These are phyloP conservation scores for Ehretia macrophylla DNA, from an alignment of 257 asterid species.

Conservation along the genomic window DNA sequence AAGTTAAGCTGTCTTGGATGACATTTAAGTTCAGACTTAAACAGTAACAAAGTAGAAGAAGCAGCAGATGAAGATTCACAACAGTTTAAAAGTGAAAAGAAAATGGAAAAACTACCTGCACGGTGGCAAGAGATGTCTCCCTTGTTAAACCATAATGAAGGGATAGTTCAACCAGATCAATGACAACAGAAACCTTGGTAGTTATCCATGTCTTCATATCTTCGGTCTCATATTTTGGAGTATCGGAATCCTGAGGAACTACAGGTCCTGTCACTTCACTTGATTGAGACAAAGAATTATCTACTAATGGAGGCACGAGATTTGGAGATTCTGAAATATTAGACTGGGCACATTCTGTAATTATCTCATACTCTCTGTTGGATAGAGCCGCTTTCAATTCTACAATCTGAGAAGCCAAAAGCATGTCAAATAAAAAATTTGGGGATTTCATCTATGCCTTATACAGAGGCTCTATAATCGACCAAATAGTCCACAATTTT, in stretches of 20 bases:
- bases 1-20: no score
- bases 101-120: conserved; percentile 55
- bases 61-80: conserved; percentile 1
- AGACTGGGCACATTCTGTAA: conserved; percentile 79
- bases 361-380: conserved; percentile 84
- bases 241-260: conserved; percentile 32
- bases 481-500: background rate
- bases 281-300: conserved; percentile 38
- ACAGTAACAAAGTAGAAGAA: background rate
- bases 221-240: conserved; percentile 43
- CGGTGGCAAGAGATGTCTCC: conserved; percentile 87
- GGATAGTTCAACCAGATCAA: conserved; percentile 74
- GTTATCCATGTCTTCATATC: conserved; percentile 47
- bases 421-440: conserved; percentile 6
- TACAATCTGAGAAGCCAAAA: conserved; percentile 53
- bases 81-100: conserved; percentile 3
- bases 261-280: conserved; percentile 40
- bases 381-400: conserved; percentile 93
- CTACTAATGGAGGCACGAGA: conserved; percentile 56
- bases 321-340: conserved; percentile 85
- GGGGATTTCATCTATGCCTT: background rate
- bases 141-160: conserved; percentile 80
- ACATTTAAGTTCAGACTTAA: no score
- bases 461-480: background rate
- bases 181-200: conserved; percentile 61